A percentile compares a stretch with the other conserved stretches of the same genome.
These are phyloP conservation scores for Sporothrix protearum DNA, from an alignment of 2,329 filamentous ascomycete species.

Conservation along the genomic window DNA sequence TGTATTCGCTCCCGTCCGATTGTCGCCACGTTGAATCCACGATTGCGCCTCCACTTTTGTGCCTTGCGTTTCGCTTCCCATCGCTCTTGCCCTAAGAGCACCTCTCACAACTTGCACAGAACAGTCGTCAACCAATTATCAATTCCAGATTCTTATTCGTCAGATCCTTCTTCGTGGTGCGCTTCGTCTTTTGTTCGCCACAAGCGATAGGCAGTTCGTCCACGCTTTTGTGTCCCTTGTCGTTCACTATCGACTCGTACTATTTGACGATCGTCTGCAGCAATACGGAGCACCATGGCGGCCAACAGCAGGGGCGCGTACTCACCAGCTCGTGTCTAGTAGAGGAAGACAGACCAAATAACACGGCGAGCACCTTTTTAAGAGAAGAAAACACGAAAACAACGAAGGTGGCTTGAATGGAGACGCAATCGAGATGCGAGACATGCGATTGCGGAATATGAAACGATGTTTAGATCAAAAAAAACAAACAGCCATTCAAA, in stretches of 20 bases:
- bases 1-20: not conserved
- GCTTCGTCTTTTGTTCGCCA: not conserved
- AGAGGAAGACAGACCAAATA: too few species aligned
- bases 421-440: not conserved
- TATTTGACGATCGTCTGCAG: not conserved
- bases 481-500: not conserved
- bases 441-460: not conserved
- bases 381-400: slow-evolving; percentile 3
- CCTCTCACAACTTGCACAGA: not conserved
- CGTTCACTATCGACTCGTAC: too few species aligned
- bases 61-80: not conserved
- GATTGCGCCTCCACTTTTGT: not conserved
- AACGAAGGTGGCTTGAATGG: not conserved
- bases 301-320: not conserved
- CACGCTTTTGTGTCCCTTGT: too few species aligned
- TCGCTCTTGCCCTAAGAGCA: not conserved
- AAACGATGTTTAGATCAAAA: not conserved
- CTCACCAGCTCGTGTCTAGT: not conserved
- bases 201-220: not conserved
- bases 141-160: not conserved
- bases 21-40: not conserved
- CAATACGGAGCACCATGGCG: not conserved
- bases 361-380: not conserved
- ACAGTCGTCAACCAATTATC: not conserved
- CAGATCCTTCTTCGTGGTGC: not conserved